These are phyloP conservation scores for Medicago lupulina DNA, from an alignment of 306 rosid species.

Conservation along the genomic window DNA sequence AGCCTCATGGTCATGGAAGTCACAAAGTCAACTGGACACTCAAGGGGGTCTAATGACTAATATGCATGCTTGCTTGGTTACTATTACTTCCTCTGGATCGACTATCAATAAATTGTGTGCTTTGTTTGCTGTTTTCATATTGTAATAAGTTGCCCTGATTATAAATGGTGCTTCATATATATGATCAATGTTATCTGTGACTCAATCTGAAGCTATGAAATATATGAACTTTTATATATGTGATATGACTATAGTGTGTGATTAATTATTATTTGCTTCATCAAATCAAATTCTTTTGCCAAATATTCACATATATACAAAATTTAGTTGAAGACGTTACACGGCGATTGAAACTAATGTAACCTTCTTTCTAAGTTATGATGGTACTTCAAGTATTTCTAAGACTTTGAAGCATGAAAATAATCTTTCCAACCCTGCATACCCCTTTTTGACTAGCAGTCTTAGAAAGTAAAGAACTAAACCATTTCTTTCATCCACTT, in stretches of 20 bases:
- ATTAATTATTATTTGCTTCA: background rate
- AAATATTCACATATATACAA: background rate
- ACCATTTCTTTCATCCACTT: too few relatives aligned
- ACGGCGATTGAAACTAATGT: background rate
- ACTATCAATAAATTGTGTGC: conserved; percentile 26
- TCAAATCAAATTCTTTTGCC: background rate
- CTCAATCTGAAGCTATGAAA: background rate
- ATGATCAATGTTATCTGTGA: background rate
- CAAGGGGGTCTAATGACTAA: conserved; percentile 48
- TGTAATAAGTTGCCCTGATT: conserved; percentile 26
- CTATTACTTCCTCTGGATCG: background rate
- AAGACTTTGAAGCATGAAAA: too few relatives aligned
- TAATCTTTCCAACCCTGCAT: too few relatives aligned
- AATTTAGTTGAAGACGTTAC: background rate
- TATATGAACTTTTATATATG: background rate
- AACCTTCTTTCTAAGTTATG: background rate
- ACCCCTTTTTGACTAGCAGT: too few relatives aligned
- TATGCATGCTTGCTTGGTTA: background rate
- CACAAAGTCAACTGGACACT: conserved; percentile 38
- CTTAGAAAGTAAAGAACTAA: too few relatives aligned
- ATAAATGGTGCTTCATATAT: background rate
- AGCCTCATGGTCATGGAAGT: conserved; percentile 31
- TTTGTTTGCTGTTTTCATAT: conserved; percentile 22
- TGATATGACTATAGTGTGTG: background rate
- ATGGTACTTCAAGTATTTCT: too few relatives aligned